Evolutionary conservation across 768 basidiomycete species (phyloP), one percentile per base, ranked within the genome.

Genomic region (Macrocybe gigantea): DNA sequence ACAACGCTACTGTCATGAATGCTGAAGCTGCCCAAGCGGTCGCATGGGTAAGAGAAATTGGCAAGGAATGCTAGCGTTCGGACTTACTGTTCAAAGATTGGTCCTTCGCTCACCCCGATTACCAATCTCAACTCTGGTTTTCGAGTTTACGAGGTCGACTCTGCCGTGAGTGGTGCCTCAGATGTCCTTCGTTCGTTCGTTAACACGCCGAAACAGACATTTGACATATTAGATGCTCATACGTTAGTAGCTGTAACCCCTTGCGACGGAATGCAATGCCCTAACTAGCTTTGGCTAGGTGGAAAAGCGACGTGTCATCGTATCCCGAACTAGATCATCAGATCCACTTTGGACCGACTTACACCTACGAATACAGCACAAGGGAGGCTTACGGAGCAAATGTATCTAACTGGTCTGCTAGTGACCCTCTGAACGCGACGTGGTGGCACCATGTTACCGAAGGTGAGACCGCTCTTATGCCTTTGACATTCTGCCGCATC

Each of bases 391-490:
- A 87, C 50, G 87, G 85, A 32, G 58, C 56, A 34, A 77, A 64
- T 45, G 74, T 83, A 44, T 62, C 71, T 1, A 69, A 74, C 33
- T 89, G 87, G 87, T 68, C 71, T 29, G 60, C 66, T 2, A 68
- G 72, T 46, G 85, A 85, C 58, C 87, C 87, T 0, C 63, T 90
- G 52, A 89, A 89, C 51, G 84, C 84, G 6, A 88, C 88, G 7
- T 89, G 83, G 82, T 89, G 87, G 87, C 87, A 88, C 55, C 75
- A 63, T 40, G 83, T 89, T 37, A 88, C 87, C 7, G 85, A 88
- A 65, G 75, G 84, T 82, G 48, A 52, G 73, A 41, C 7, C 34
- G 38, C 13, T 22, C 7, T 37, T 32, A 33, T 33, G 32, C 15
- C 6, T 41, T 29, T 31, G 30, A 15, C 43, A 32, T 14, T 10